phyloP scores from a whole-genome alignment of 257 asterid genomes.

The Gentiana straminea region DNA sequence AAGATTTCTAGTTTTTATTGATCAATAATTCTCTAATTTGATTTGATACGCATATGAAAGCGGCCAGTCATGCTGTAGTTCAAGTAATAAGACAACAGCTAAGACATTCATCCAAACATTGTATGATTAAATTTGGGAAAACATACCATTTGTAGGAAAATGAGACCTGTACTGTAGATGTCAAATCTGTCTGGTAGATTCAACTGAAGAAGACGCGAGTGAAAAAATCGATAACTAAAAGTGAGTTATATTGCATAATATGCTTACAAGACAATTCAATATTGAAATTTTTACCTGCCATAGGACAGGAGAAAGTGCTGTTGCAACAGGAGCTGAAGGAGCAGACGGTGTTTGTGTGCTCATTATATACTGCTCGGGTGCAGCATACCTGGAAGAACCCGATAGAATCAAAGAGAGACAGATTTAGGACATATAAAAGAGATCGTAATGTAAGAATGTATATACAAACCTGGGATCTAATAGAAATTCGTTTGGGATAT shows the following conservation, averaged over 20 bases:
- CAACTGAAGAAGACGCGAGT: slow-evolving; percentile 41
- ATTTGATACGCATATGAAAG: too few relatives aligned
- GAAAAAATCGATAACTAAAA: slow-evolving; percentile 8
- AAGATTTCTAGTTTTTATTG: too few relatives aligned
- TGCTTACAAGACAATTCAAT: slow-evolving; percentile 2
- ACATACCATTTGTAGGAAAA: slow-evolving; percentile 86
- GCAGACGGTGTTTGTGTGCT: slow-evolving; percentile 99
- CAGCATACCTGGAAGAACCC: slow-evolving; percentile 53
- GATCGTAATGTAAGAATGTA: neutral
- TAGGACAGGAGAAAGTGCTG: slow-evolving; percentile 91
- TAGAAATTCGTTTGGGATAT: slow-evolving; percentile 87
- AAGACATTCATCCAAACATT: too few relatives aligned
- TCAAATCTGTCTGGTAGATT: slow-evolving; percentile 89
- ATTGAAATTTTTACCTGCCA: slow-evolving; percentile 62
- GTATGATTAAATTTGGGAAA: neutral
- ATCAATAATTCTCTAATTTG: too few relatives aligned
- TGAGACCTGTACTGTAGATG: slow-evolving; percentile 81
- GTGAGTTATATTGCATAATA: neutral
- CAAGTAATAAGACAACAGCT: too few relatives aligned
- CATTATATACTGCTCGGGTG: slow-evolving; percentile 99
- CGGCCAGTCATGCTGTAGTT: too few relatives aligned
- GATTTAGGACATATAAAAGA: neutral
- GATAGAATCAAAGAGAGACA: slow-evolving; percentile 3
- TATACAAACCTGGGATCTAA: slow-evolving; percentile 73
- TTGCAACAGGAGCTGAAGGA: slow-evolving; percentile 91